Evolutionary conservation across 768 basidiomycete species (phyloP), one percentile per base, ranked within the genome.

Genomic region (Psilocybe azurescens): DNA sequence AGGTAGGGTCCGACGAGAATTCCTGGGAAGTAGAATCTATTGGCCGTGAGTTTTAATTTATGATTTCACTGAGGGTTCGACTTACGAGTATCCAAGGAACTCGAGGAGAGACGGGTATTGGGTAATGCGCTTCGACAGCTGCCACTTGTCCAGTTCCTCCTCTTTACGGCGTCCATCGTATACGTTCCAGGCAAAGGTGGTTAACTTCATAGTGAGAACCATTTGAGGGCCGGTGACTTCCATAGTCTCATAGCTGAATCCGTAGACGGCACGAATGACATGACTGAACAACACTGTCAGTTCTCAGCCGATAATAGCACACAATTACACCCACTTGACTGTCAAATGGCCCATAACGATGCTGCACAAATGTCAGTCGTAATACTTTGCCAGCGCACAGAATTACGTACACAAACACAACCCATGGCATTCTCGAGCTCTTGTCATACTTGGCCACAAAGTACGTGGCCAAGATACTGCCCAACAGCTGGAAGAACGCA

Each of bases 121-220:
- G 0, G 77, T 79, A 49, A 96, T 78, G 32, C 89, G 83, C 69
- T 90, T 90, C 59, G 83, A 76, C 32, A 77, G 72, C 71, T 96
- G 95, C 87, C 93, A 94, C 72, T 89, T 90, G 78, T 99, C 97
- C 39, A 98, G 77, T 30, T 95, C 90, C 74, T 88, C 88, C 30
- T 77, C 70, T 16, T 88, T 85, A 53, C 89, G 80, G 46, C 89
- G 81, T 5, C 95, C 95, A 73, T 99, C 97, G 74, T 86, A 88
- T 10, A 95, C 91, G 69, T 97, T 97, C 97, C 97, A 99, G 1
- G 97, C 97, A 74, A 98, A 99, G 0, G 94, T 96, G 32, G 94
- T 96, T 50, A 99, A 82, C 74, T 99, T 99, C 94, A 98, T 97
- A 13, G 89, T 88, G 44, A 99, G 82, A 3, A 99, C 95, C 97